Evolutionary conservation across 1,284 basidiomycete species (phyloP), one percentile per base, ranked within the genome.

Genomic region (Apiotrichum gracile): DNA sequence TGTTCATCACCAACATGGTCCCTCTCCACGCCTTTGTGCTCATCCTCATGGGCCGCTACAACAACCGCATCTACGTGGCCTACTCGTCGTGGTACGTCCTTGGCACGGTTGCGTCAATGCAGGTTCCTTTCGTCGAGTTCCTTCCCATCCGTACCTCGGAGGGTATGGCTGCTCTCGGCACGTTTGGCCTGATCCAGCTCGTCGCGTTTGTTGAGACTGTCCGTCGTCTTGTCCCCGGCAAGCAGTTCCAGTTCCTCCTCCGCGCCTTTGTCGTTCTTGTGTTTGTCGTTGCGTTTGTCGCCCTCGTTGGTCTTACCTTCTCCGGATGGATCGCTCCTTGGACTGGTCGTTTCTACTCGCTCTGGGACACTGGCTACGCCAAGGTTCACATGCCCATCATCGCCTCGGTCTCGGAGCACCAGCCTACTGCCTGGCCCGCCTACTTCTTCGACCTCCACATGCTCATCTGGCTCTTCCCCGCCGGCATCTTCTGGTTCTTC

Each of bases 1-100:
- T 91, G 1, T 99, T 98, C 81, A 99, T 99, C 76, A 99, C 96
- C 54, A 99, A 99, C 81, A 97, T 99, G 92, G 91, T 98, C 55
- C 96, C 96, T 31, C 79, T 99, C 2, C 96, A 99, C 67, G 89
- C 87, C 0, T 82, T 98, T 25, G 86, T 90, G 39, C 84, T 99
- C 54, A 82, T 97, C 57, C 79, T 97, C 42, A 98, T 98, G 96
- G 94, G 94, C n/a, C 83, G 96, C 45, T 99, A 85, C 80, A 91
- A 85, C 65, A 86, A 83, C 68, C 84, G 91, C 21, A 82, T 98
- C 49, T 99, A 99, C 73, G 86, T 94, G 17, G 88, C 88, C 5
- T 99, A 97, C 77, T 96, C 90, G 33, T 86, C 89, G 14, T 99
- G 93, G 90, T 99, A 98, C 74, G 89, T 90, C 22, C 87, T 98